Evolutionary conservation across 176 grass and related monocot genomes (phyloP).

Genomic region (Ensete ventricosum): DNA sequence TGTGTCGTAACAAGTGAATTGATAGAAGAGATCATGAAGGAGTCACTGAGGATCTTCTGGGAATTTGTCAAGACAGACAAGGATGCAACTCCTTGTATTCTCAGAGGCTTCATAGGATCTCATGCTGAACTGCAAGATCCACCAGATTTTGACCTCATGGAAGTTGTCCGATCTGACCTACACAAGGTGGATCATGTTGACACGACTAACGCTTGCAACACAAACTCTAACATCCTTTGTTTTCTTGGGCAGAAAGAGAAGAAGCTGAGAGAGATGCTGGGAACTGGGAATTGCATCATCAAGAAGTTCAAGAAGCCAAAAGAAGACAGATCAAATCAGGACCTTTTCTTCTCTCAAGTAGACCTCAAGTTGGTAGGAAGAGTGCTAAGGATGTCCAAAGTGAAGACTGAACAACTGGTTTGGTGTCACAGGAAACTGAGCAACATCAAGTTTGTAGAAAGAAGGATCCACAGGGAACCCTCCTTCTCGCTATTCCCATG

Average conservation of each 20-base stretch:
- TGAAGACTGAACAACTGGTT: slow-evolving; percentile 74
- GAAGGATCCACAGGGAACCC: slow-evolving; percentile 79
- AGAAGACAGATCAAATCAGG: slow-evolving; percentile 75
- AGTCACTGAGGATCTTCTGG: slow-evolving; percentile 74
- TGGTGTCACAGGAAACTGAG: slow-evolving; percentile 88
- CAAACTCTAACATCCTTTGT: neutral
- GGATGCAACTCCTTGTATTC: slow-evolving; percentile 41
- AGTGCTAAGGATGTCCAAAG: slow-evolving; percentile 70
- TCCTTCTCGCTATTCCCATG: slow-evolving; percentile 97
- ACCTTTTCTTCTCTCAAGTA: slow-evolving; percentile 88
- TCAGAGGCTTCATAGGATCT: slow-evolving; percentile 51
- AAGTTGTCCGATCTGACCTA: slow-evolving; percentile 47
- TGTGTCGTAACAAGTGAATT: slow-evolving; percentile 40
- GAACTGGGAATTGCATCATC: slow-evolving; percentile 76
- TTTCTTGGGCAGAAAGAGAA: slow-evolving; percentile 63
- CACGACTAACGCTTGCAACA: no score
- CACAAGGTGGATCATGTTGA: slow-evolving; percentile 51
- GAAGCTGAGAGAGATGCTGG: slow-evolving; percentile 73
- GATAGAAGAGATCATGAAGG: slow-evolving; percentile 78
- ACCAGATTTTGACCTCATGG: slow-evolving; percentile 54
- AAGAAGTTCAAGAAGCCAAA: slow-evolving; percentile 98
- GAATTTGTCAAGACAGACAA: slow-evolving; percentile 91
- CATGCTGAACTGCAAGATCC: slow-evolving; percentile 76
- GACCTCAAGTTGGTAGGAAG: slow-evolving; percentile 72
- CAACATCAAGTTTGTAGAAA: slow-evolving; percentile 60